phyloP scores from a whole-genome alignment of 345 rosid species.

The Populus euphratica region DNA sequence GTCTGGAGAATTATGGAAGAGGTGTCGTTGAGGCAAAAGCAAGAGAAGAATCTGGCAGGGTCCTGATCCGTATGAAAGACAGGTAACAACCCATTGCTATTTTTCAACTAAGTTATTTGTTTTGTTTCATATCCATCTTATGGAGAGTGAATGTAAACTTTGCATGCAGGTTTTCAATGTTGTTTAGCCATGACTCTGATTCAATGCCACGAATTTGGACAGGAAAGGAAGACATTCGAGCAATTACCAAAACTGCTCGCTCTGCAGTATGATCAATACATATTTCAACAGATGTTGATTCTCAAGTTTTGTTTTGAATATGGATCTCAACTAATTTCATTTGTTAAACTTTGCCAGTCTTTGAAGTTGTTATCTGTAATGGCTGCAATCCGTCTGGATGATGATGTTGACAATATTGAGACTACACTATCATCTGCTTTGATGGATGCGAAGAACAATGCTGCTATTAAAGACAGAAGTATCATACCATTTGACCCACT shows the following conservation, averaged over 20 bases:
- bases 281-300: constrained; percentile 1
- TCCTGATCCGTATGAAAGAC: constrained; percentile 85
- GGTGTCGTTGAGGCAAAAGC: constrained; percentile 83
- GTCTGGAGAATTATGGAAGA: constrained; percentile 58
- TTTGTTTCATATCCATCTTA: constrained; percentile 11
- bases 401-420: constrained; percentile 68
- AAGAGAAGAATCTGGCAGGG: constrained; percentile 89
- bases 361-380: constrained; percentile 84
- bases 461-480: constrained; percentile 48
- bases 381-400: constrained; percentile 78
- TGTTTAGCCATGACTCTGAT: constrained; percentile 91
- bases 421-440: constrained; percentile 53
- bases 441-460: constrained; percentile 42
- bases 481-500: constrained; percentile 61
- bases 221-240: constrained; percentile 95
- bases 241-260: constrained; percentile 87
- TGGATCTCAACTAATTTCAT: constrained; percentile 17
- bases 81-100: constrained; percentile 42
- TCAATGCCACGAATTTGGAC: constrained; percentile 99
- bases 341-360: constrained; percentile 49
- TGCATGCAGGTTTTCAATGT: constrained; percentile 67
- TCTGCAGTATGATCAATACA: constrained; percentile 56
- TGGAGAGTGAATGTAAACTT: constrained; percentile 18
- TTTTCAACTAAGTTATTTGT: constrained; percentile 13
- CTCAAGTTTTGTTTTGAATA: neutral